phyloP scores from a whole-genome alignment of 202 grass and related monocot genomes.

The Setaria viridis region DNA sequence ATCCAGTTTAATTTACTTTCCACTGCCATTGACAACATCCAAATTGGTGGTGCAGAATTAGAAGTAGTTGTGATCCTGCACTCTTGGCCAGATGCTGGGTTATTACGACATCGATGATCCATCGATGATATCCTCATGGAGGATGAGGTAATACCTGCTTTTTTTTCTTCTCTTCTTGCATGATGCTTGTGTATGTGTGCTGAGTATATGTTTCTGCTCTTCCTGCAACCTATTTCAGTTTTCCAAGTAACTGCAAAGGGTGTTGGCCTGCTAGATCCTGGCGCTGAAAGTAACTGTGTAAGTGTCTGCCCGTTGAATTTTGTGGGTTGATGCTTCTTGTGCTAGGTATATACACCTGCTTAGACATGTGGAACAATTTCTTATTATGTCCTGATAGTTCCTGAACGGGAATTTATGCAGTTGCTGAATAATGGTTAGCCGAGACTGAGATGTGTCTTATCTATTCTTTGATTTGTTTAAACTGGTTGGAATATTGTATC shows the following conservation, averaged over 20 bases:
- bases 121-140: constrained; percentile 75
- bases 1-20: too few species aligned
- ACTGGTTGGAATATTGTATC: not conserved
- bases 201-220: constrained; percentile 35
- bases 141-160: constrained; percentile 58
- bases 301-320: not conserved
- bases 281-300: constrained; percentile 71
- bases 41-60: not conserved
- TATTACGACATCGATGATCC: constrained; percentile 66
- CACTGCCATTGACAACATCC: not conserved
- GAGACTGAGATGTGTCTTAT: not conserved
- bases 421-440: constrained; percentile 9
- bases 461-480: not conserved
- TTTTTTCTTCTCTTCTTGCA: not conserved
- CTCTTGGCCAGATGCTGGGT: constrained; percentile 39
- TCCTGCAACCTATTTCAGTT: constrained; percentile 58
- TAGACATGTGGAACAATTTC: not conserved
- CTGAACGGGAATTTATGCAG: not conserved
- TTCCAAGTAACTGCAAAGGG: constrained; percentile 72
- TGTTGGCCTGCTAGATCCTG: constrained; percentile 73
- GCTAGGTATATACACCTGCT: not conserved
- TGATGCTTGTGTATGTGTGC: not conserved
- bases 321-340: not conserved
- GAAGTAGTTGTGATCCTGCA: not conserved
- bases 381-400: not conserved